These are phyloP conservation scores for Phaeosphaeriaceae sp. DNA, from an alignment of 2,329 filamentous ascomycete species.

Conservation along the genomic window DNA sequence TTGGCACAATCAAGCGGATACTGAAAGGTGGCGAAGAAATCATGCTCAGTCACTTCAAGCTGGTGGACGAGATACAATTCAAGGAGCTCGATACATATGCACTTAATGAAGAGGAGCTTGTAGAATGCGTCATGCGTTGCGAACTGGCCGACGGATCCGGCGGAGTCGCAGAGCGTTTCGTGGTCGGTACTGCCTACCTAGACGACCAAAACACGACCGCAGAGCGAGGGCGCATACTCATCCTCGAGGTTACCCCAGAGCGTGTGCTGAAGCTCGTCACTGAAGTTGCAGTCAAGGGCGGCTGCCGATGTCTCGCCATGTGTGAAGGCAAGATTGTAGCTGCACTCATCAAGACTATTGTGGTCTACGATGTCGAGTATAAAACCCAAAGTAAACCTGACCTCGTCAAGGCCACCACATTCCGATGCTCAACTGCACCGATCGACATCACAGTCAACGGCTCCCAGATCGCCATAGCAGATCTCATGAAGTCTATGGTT, in stretches of 20 bases:
- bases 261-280: constrained; percentile 75
- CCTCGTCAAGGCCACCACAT: constrained; percentile 75
- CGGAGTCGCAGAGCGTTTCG: constrained; percentile 74
- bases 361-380: constrained; percentile 66
- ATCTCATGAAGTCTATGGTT: constrained; percentile 91
- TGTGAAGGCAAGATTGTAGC: constrained; percentile 79
- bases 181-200: constrained; percentile 88
- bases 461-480: constrained; percentile 80
- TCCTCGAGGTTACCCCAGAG: constrained; percentile 81
- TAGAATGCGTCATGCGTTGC: constrained; percentile 83
- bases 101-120: constrained; percentile 73
- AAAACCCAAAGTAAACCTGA: constrained; percentile 58
- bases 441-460: constrained; percentile 79
- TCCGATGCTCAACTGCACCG: constrained; percentile 82
- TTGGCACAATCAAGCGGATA: constrained; percentile 83
- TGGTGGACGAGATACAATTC: constrained; percentile 91
- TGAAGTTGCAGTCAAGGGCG: constrained; percentile 74
- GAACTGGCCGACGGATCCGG: constrained; percentile 69
- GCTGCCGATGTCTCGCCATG: constrained; percentile 79
- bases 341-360: constrained; percentile 83
- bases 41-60: constrained; percentile 79
- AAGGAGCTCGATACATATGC: constrained; percentile 75
- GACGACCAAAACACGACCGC: constrained; percentile 62
- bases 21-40: constrained; percentile 75
- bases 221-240: constrained; percentile 76